Base-by-base conservation (phyloP, 495 filamentous ascomycete genomes). In the Talaromyces proteolyticus region DNA sequence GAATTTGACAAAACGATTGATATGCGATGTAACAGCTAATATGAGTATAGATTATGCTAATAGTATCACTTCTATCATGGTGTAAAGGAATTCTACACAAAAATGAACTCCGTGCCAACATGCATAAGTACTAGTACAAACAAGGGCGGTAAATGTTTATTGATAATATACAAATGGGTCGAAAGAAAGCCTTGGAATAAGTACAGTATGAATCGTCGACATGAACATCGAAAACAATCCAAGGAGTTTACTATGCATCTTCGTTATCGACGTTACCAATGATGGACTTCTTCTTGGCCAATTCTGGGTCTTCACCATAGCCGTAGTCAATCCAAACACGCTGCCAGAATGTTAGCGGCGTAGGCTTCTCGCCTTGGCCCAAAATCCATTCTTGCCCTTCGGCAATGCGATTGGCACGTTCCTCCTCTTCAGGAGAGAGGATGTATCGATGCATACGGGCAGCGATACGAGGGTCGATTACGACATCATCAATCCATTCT, bases 401-500 rank as follows among this genome's bases (percentile, higher is more conserved):
- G 20, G 70, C 72, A 47, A 91, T 82, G 52, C 69, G 69, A 50
- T 74, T 76, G 1, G 79, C 81, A 37, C 83, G 77, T 12, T 74
- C 79, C 62, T 92, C 87, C 12, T 87, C 81, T 51, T 88, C 85
- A 0, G 75, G 66, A 1, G 62, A 61, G 11, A 75, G 55, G 2
- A 82, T 76, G 61, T 91, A 93, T 50, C 74, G 81, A 50, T 84
- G 80, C 94, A 98, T 96, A 34, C 91, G 81, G 54, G 68, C 74
- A 12, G 79, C 79, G 51, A 98, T 86, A 19, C 93, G 80, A 8
- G 74, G 67, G 61, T 98, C 93, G 4, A 96, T 61, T 2, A 88
- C 83, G 12, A 97, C 68, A 16, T 83, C 79, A 49, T 88, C 85
- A 3, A 87, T 65, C 87, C 87, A 95, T 19, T 87, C 83, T 55